Evolutionary conservation across 345 rosid species (phyloP), one percentile per base, ranked within the genome.

Genomic region (Boechera retrofracta): DNA sequence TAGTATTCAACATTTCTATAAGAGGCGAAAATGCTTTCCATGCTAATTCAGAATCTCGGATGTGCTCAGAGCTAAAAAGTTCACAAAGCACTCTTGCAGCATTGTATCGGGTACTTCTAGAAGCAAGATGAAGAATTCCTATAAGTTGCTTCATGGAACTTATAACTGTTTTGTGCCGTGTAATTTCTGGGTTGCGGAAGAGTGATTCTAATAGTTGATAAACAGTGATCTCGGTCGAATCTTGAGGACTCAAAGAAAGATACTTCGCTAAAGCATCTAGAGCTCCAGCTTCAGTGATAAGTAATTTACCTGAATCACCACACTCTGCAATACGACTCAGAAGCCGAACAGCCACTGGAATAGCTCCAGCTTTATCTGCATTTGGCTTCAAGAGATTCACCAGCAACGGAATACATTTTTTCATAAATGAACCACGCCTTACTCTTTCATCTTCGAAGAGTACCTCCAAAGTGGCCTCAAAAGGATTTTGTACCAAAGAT

Each of bases 281-380:
- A 78, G 89, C 97, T 82, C 97, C 98, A 72, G 92, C 89, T 82
- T 94, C 97, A 63, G 87, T 91, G 81, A 89, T 87, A 48, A 85
- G 79, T 74, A 91, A 51, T 79, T 94, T 94, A 83, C 81, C 87
- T 66, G 86, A 51, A 77, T 89, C 91, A 33, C 87, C 88, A 70
- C 84, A 90, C 36, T 86, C 85, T 35, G 92, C 92, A 62, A 91
- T 80, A 62, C 52, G 79, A 44, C 86, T 85, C 72, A 94, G 86
- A 59, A 91, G 85, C 61, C 67, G 85, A 78, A 94, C 86, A 62
- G 87, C 85, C 72, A 85, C 71, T 56, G 88, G 83, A 70, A 90
- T 90, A 76, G 90, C 92, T 76, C 83, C 84, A 1, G 83, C 91
- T 84, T 91, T 88, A 42, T 86, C 90, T 67, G 89, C 90, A 63